Base-by-base conservation (phyloP, 2,329 filamentous ascomycete species). In the Colletotrichum paranaense region DNA sequence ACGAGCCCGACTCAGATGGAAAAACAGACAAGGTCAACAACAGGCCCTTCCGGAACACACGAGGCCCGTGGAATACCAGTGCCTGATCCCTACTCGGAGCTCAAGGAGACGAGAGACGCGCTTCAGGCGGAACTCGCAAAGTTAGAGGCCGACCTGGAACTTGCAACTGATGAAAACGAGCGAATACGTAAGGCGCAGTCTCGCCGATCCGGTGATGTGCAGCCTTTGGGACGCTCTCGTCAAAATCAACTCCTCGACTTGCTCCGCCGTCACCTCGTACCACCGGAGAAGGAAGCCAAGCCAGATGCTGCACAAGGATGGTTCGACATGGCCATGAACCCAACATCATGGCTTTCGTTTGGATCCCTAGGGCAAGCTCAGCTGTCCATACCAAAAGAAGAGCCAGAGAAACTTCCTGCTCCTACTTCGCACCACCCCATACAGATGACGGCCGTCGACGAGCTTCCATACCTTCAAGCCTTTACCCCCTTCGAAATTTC, bases 401-500 rank as follows among this genome's bases (percentile, higher is more conserved):
- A 49, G 3, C 4, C 19, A n/a, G 42, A 84, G 4, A 77, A 84
- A 3, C 78, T 83, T 5, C 80, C 81, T 26, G 83, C 85, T 2
- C 80, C 88, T 0, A 83, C 88, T 8, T 93, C 92, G 1, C 93
- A 95, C 78, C 88, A 90, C 64, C 94, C 92, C 0, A 78, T 91
- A 1, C 86, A 86, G 1, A 86, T 95, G 82, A 86, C 89, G 1
- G 86, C 92, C 1, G 84, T 87, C 0, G 90, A 95, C 73, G 90
- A 93, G 62, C 82, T 93, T 2, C 90, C 92, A 0, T 95, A 92
- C 75, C 86, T 95, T 0, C 89, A 92, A 58, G 86, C 92, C 9
- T 95, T 97, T 77, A 93, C 90, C 0, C 90, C 92, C 0, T 86
- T 97, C 16, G 85, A 85, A 0, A 91, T 93, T 70, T 86, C 86